Conservation (phyloP, 805 yeast genomes). For the Hanseniaspora mollemarum region DNA sequence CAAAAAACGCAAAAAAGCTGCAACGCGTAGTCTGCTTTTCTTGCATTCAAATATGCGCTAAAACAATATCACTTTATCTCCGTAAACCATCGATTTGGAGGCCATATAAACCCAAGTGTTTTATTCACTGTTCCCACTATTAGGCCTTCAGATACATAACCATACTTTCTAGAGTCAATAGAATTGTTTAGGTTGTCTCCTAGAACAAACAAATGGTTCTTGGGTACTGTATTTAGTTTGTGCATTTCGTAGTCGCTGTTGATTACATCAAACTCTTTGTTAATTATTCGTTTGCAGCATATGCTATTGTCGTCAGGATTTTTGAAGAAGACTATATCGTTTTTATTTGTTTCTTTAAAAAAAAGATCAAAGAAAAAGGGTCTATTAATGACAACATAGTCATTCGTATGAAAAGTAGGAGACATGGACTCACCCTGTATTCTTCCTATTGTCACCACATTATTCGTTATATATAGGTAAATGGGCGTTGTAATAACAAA, state of each 20-base stretch:
- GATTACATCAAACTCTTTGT: background rate
- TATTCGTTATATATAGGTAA: background rate
- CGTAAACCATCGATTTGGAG: constrained; percentile 10
- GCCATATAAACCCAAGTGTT: constrained; percentile 6
- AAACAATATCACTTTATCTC: background rate
- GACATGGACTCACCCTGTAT: constrained; percentile 15
- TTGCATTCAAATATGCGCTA: too few species aligned
- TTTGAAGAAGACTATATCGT: constrained; percentile 11
- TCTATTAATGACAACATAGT: background rate
- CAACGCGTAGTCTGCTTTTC: too few species aligned
- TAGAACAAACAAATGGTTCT: constrained; percentile 9
- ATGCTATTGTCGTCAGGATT: constrained; percentile 7
- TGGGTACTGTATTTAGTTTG: constrained; percentile 6
- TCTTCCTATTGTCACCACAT: constrained; percentile 9
- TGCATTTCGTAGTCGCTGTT: background rate
- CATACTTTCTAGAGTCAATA: constrained; percentile 13
- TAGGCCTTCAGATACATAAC: constrained; percentile 11
- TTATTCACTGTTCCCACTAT: constrained; percentile 8
- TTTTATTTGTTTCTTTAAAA: background rate
- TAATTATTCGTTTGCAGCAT: constrained; percentile 10
- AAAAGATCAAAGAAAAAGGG: background rate
- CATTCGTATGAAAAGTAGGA: constrained; percentile 2
- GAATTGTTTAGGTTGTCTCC: constrained; percentile 15
- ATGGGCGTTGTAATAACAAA: background rate
- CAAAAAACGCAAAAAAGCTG: too few species aligned